phyloP scores from a whole-genome alignment of 306 rosid species.

The Canavalia gladiata region DNA sequence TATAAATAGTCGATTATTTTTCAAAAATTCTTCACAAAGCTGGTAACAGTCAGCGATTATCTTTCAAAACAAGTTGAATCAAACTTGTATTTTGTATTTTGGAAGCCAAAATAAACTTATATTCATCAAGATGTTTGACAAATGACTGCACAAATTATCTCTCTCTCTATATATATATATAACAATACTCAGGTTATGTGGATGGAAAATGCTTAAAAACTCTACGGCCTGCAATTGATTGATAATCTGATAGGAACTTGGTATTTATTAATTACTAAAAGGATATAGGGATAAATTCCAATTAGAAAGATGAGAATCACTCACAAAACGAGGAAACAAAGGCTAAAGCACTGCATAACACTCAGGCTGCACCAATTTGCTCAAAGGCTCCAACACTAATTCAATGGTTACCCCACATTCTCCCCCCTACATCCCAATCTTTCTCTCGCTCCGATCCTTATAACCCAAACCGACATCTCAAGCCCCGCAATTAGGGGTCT shows the following conservation, averaged over 20 bases:
- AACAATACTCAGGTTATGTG: neutral
- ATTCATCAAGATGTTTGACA: conserved; percentile 1
- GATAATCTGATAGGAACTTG: neutral
- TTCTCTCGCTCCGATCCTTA: too few species aligned
- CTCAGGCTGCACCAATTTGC: neutral
- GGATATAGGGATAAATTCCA: neutral
- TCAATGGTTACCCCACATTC: neutral
- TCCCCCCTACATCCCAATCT: too few species aligned
- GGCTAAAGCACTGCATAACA: neutral
- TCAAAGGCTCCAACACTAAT: neutral
- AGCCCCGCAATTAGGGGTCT: too few species aligned
- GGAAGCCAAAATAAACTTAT: neutral
- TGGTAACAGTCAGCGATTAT: too few species aligned
- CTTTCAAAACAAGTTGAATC: too few species aligned
- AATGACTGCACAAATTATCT: neutral
- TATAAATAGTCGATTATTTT: too few species aligned
- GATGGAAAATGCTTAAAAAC: neutral
- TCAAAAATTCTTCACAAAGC: too few species aligned
- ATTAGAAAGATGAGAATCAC: neutral
- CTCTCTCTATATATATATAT: neutral
- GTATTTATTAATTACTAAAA: neutral
- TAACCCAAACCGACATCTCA: too few species aligned
- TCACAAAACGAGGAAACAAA: neutral
- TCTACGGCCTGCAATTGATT: conserved; percentile 8
- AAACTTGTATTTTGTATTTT: neutral